Evolutionary conservation across 2,329 filamentous ascomycete species (phyloP).

Genomic region (Colletotrichum sp.): DNA sequence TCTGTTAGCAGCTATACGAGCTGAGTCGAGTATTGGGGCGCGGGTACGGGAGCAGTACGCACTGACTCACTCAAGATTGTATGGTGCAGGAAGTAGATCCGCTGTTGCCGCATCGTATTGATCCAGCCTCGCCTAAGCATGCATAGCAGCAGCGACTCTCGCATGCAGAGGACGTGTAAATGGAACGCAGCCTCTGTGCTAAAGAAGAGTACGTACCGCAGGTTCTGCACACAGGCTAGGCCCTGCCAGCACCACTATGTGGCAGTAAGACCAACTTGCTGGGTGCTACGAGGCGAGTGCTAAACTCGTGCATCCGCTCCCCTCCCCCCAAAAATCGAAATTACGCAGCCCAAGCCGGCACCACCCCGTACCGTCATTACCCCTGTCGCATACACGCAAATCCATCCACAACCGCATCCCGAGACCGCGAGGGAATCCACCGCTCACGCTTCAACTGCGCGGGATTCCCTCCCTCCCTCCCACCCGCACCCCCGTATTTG

Average conservation of each 20-base stretch:
- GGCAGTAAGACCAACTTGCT: background rate
- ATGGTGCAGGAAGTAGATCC: background rate
- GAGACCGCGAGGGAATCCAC: background rate
- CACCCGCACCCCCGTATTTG: constrained; percentile 1
- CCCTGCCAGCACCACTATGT: background rate
- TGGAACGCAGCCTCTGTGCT: background rate
- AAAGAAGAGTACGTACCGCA: background rate
- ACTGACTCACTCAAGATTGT: accelerated
- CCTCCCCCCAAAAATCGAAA: background rate
- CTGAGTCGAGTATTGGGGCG: background rate
- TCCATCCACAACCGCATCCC: background rate
- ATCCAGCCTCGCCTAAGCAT: background rate
- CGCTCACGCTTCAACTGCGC: background rate
- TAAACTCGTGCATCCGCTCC: background rate
- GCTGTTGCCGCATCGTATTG: background rate
- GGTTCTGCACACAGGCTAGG: background rate
- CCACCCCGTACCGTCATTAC: constrained; percentile 8
- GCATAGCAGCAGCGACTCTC: background rate
- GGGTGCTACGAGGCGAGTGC: background rate
- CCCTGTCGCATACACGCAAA: constrained; percentile 8
- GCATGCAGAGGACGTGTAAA: background rate
- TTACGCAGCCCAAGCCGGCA: constrained; percentile 10
- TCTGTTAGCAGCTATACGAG: constrained; percentile 21
- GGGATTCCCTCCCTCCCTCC: background rate
- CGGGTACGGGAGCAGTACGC: background rate